A percentile compares a stretch with the other conserved stretches of the same genome.
phyloP scores from a whole-genome alignment of 2,329 filamentous ascomycete genomes.

The Thermothelomyces thermophilus region DNA sequence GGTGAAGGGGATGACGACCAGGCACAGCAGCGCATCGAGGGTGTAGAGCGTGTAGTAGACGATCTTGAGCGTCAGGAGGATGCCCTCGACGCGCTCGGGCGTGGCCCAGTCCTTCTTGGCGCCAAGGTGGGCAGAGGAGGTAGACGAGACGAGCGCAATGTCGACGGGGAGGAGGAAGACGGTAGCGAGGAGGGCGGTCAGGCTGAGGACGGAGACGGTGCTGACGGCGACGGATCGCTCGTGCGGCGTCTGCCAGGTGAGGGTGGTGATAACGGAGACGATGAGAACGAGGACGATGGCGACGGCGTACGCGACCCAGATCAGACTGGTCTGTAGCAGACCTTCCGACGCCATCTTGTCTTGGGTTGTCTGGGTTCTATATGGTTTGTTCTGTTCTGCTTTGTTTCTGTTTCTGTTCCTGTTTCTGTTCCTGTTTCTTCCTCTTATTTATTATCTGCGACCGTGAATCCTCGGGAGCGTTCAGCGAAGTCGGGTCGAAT shows the following conservation, averaged over 20 bases:
- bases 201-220: slow-evolving; percentile 75
- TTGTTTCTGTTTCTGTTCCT: too few species aligned
- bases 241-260: slow-evolving; percentile 82
- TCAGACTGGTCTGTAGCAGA: slow-evolving; percentile 79
- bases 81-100: slow-evolving; percentile 67
- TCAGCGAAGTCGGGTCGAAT: too few species aligned
- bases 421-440: too few species aligned
- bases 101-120: slow-evolving; percentile 94
- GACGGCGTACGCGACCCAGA: slow-evolving; percentile 89
- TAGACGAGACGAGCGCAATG: slow-evolving; percentile 88
- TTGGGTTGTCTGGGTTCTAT: too few species aligned
- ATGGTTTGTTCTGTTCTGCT: too few species aligned
- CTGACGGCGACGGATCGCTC: slow-evolving; percentile 80
- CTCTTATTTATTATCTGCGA: too few species aligned
- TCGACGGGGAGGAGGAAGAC: slow-evolving; percentile 90
- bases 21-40: slow-evolving; percentile 80
- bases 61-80: slow-evolving; percentile 72
- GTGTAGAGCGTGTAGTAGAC: slow-evolving; percentile 94
- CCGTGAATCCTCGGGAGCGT: too few species aligned
- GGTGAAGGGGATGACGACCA: slow-evolving; percentile 85
- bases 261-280: slow-evolving; percentile 77
- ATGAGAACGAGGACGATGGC: slow-evolving; percentile 70
- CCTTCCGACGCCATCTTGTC: slow-evolving; percentile 35
- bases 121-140: slow-evolving; percentile 66
- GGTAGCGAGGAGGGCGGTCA: slow-evolving; percentile 83